Conservation (phyloP, 75 land plant species). For the Sequoiadendron giganteum region DNA sequence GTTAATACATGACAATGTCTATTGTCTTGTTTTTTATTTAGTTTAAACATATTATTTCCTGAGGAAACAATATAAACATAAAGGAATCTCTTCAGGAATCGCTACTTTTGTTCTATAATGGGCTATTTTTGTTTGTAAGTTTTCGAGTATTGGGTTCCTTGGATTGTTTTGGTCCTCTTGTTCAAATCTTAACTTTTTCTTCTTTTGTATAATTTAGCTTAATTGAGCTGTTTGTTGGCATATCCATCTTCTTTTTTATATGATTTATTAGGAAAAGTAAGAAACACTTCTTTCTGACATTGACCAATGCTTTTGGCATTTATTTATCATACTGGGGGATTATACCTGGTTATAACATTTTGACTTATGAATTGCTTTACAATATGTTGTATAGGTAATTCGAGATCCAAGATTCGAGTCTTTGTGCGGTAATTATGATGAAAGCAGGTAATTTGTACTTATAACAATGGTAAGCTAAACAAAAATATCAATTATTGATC, state of each 20-base stretch:
- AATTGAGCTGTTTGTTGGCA: background rate
- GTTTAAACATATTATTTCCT: too few species aligned
- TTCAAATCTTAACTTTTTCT: conserved; percentile 1
- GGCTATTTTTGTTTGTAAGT: background rate
- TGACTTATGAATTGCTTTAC: background rate
- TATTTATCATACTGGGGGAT: background rate
- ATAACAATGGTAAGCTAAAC: background rate
- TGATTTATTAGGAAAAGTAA: background rate
- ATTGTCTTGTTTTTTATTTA: too few species aligned
- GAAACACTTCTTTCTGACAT: background rate
- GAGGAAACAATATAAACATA: background rate
- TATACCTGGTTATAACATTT: background rate
- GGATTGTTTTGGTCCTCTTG: background rate
- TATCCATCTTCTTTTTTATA: background rate
- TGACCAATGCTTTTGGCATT: background rate
- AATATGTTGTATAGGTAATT: conserved; percentile 41
- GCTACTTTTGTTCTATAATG: background rate
- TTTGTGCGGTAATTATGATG: conserved; percentile 67
- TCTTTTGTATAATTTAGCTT: conserved; percentile 1
- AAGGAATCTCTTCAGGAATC: background rate
- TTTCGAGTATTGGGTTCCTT: background rate
- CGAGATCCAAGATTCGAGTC: conserved; percentile 91
- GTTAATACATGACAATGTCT: background rate
- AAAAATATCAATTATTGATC: background rate
- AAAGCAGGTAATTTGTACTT: conserved; percentile 39